Conservation (phyloP, 2,329 filamentous ascomycete species). For the Cryphonectria radicalis region DNA sequence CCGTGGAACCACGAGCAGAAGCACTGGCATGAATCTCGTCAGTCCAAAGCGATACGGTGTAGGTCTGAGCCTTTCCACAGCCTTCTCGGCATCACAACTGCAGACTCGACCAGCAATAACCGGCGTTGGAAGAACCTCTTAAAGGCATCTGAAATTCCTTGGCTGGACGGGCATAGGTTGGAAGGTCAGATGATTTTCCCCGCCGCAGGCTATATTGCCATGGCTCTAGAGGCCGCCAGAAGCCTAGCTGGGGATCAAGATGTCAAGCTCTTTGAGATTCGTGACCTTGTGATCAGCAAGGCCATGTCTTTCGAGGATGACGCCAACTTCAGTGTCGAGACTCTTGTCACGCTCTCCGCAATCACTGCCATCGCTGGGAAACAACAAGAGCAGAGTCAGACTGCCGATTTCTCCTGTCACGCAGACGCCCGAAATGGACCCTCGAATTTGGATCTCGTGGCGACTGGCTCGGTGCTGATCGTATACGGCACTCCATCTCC, state of each 20-base stretch:
- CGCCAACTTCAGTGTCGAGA: background rate
- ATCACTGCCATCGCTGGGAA: background rate
- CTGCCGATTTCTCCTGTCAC: background rate
- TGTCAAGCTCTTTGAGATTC: background rate
- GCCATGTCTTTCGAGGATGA: slow-evolving; percentile 29
- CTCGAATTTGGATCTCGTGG: background rate
- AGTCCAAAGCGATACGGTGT: slow-evolving; percentile 17
- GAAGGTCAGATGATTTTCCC: slow-evolving; percentile 46
- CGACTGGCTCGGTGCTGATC: background rate
- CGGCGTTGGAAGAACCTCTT: background rate
- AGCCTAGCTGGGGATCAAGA: background rate
- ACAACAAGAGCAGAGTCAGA: background rate
- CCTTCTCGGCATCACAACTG: slow-evolving; percentile 27
- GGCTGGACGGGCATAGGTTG: slow-evolving; percentile 45
- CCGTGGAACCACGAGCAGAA: slow-evolving; percentile 8
- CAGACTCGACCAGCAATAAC: background rate
- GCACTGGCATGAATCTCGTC: slow-evolving; percentile 3
- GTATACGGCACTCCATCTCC: background rate
- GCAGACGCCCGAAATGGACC: background rate
- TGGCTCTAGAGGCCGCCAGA: slow-evolving; percentile 31
- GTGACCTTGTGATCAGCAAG: slow-evolving; percentile 29
- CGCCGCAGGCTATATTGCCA: slow-evolving; percentile 32
- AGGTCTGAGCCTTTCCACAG: slow-evolving; percentile 33
- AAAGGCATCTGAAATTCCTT: slow-evolving; percentile 37
- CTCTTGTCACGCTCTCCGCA: background rate